phyloP scores from a whole-genome alignment of 148 eudicot species.

The Vaccinium macrocarpon region DNA sequence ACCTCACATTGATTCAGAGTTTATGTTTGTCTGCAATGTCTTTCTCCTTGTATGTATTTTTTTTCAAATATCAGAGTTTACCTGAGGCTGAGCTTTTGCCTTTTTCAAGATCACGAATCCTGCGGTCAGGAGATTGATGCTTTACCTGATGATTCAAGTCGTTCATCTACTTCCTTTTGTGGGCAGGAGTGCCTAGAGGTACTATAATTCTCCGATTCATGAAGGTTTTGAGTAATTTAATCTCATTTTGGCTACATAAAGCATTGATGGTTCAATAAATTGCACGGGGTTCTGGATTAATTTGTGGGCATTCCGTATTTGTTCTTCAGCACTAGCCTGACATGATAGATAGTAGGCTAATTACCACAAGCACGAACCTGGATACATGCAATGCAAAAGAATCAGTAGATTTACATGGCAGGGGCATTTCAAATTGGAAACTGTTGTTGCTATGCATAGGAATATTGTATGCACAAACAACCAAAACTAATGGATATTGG shows the following conservation, averaged over 20 bases:
- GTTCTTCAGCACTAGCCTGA: not conserved
- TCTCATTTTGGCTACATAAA: not conserved
- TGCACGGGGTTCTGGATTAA: not conserved
- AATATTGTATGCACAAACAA: too few species aligned
- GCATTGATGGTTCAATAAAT: not conserved
- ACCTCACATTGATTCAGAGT: not conserved
- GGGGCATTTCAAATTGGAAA: not conserved
- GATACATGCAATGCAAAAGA: not conserved
- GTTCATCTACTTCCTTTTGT: conserved; percentile 52
- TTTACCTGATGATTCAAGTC: conserved; percentile 30
- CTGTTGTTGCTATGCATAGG: not conserved
- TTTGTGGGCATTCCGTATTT: not conserved
- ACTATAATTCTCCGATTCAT: conserved; percentile 10
- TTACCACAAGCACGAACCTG: not conserved
- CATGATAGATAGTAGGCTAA: not conserved
- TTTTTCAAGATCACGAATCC: conserved; percentile 60
- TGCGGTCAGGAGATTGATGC: conserved; percentile 55
- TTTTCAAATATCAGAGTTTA: not conserved
- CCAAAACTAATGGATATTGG: too few species aligned
- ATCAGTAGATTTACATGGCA: not conserved
- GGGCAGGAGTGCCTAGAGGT: conserved; percentile 83
- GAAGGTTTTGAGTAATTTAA: not conserved
- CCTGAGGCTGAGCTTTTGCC: conserved; percentile 18
- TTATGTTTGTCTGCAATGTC: not conserved
- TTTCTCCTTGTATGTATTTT: not conserved